Base-by-base conservation (phyloP, 2,329 filamentous ascomycete species). In the Paecilomyces dactylethromorphus region DNA sequence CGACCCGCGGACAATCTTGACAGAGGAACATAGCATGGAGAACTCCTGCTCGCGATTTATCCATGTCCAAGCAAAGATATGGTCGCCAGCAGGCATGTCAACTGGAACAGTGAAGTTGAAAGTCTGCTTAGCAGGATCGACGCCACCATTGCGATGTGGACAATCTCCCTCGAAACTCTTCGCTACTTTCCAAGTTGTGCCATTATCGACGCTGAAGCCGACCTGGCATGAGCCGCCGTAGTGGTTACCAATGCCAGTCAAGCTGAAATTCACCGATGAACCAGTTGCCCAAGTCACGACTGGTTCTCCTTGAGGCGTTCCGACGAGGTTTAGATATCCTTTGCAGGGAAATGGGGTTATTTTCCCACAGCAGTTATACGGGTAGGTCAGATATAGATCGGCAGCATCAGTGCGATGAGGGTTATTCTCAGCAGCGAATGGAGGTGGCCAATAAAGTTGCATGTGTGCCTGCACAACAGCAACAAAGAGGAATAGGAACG, bases 141-240 rank as follows among this genome's bases (percentile, higher is more conserved):
- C 58, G 12, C 74, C 74, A 26, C 72, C 68, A 18, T 72, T 59
- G 45, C 76, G 74, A 59, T 76, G 74, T 4, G 79, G 79, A 63
- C 78, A 81, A 64, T 79, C 75, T 24, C 79, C 79, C 59, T 80
- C 75, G 64, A 77, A 81, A 10, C 72, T 76, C 11, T 73, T 75
- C 3, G 74, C 76, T 4, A 79, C 74, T 56, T 74, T 74, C 70
- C 79, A 80, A 0, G 73, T 78, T 56, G 73, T 65, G 57, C 78
- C 78, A 35, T 69, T 66, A 60, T 81, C 78, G 21, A 68, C 65
- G 15, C 72, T 76, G 64, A 79, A 76, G 6, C 78, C 79, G 8
- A 78, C 74, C 62, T 80, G 78, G 64, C 78, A 80, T 10, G 72
- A 76, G 33, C 79, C 79, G 56, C 79, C 79, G 56, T 72, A 78